Conservation (phyloP, 805 yeast genomes). For the Candida railenensis region DNA sequence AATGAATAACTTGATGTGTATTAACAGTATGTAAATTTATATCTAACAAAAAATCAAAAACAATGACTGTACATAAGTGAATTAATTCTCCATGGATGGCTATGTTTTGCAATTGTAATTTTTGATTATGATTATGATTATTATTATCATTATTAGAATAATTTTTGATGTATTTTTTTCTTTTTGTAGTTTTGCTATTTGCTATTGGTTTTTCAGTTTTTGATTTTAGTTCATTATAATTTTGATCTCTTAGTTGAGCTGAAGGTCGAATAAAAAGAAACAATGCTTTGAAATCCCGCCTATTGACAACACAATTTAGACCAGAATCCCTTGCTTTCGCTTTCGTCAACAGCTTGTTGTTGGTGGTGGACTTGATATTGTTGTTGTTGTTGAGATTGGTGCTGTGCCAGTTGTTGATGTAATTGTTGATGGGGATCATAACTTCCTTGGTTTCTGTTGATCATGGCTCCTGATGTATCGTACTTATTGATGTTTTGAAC, state of each 20-base stretch:
- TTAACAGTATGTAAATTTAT: neutral
- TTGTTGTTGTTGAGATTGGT: conserved; percentile 6
- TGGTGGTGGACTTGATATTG: conserved; percentile 25
- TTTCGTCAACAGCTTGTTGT: conserved; percentile 30
- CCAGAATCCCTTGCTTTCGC: conserved; percentile 42
- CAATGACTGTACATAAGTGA: neutral
- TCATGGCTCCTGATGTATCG: conserved; percentile 17
- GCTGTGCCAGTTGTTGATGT: neutral
- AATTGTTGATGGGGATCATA: conserved; percentile 2
- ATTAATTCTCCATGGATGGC: neutral
- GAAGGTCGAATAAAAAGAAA: too few species aligned
- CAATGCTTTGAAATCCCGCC: neutral
- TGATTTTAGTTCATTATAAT: too few species aligned
- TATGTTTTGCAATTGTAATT: neutral
- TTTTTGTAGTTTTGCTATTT: neutral
- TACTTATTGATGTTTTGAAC: conserved; percentile 14
- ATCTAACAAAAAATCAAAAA: neutral
- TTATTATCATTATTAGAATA: neutral
- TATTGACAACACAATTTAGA: conserved; percentile 43
- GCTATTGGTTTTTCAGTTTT: neutral
- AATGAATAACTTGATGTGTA: neutral
- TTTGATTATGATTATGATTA: too few species aligned
- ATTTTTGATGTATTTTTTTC: neutral
- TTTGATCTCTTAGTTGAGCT: too few species aligned
- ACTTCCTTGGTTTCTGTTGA: conserved; percentile 6